These are phyloP conservation scores for Ophiostoma populinum DNA, from an alignment of 2,329 filamentous ascomycete genomes.

Conservation along the genomic window DNA sequence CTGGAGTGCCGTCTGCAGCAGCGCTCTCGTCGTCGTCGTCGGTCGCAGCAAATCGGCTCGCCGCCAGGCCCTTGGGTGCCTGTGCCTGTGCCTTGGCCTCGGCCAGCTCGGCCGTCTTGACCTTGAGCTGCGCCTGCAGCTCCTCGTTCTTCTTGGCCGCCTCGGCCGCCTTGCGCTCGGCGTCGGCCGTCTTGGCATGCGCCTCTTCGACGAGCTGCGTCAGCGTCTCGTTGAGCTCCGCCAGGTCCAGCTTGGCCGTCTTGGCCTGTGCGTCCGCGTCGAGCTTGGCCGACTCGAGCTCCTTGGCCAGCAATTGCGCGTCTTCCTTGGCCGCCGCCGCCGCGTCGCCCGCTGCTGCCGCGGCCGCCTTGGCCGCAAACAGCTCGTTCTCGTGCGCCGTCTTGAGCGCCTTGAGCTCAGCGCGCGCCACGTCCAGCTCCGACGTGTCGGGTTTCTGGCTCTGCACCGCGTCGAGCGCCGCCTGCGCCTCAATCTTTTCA, in stretches of 20 bases:
- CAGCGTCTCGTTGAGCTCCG: slow-evolving; percentile 46
- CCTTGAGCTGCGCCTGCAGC: slow-evolving; percentile 37
- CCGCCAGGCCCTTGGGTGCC: slow-evolving; percentile 33
- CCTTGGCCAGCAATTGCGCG: slow-evolving; percentile 30
- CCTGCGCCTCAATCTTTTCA: slow-evolving; percentile 39
- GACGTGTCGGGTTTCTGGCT: slow-evolving; percentile 38
- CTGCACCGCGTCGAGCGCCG: slow-evolving; percentile 40
- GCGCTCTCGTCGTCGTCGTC: slow-evolving; percentile 14
- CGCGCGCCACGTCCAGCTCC: slow-evolving; percentile 32
- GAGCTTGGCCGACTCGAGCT: slow-evolving; percentile 33
- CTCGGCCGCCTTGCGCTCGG: slow-evolving; percentile 35
- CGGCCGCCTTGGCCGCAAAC: slow-evolving; percentile 19
- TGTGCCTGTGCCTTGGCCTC: slow-evolving; percentile 37
- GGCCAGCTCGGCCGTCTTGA: slow-evolving; percentile 46
- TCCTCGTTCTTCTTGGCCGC: slow-evolving; percentile 36
- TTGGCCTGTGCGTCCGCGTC: slow-evolving; percentile 34
- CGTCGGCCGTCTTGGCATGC: slow-evolving; percentile 25
- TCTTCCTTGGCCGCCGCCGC: slow-evolving; percentile 24
- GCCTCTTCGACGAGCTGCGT: slow-evolving; percentile 42
- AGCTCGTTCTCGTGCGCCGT: slow-evolving; percentile 20
- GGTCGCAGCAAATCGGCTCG: slow-evolving; percentile 33
- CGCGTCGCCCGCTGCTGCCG: slow-evolving; percentile 20
- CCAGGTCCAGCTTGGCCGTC: slow-evolving; percentile 41
- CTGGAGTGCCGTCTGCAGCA: slow-evolving; percentile 16
- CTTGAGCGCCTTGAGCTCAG: slow-evolving; percentile 31